phyloP scores from a whole-genome alignment of 495 filamentous ascomycete genomes.

The Symbiotaphrina buchneri region DNA sequence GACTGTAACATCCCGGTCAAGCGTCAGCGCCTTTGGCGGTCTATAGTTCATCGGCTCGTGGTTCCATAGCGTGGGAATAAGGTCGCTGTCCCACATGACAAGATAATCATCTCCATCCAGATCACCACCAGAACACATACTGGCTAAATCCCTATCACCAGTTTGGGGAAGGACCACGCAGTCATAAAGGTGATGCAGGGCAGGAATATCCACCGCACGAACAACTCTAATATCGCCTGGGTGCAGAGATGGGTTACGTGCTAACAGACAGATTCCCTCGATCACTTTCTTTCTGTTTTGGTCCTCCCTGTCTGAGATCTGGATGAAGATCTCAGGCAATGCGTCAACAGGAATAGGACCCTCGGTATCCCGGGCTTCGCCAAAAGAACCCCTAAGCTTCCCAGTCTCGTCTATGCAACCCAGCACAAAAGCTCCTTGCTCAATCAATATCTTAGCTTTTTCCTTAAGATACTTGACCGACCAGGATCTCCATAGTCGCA shows the following conservation, averaged over 20 bases:
- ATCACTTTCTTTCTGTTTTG: constrained; percentile 36
- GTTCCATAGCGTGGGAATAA: constrained; percentile 50
- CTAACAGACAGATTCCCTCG: constrained; percentile 58
- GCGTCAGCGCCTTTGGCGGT: constrained; percentile 20
- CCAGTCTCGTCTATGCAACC: constrained; percentile 74
- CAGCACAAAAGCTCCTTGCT: constrained; percentile 69
- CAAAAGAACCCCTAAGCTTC: constrained; percentile 45
- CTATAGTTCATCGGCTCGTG: constrained; percentile 52
- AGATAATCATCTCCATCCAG: constrained; percentile 92
- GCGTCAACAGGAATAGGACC: too few relatives aligned
- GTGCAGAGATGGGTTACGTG: constrained; percentile 86
- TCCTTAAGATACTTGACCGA: constrained; percentile 73
- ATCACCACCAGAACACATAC: constrained; percentile 93
- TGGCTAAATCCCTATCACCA: constrained; percentile 66
- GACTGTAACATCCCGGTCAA: constrained; percentile 34
- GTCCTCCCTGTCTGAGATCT: constrained; percentile 34
- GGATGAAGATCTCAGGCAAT: constrained; percentile 77
- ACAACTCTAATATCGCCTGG: constrained; percentile 85
- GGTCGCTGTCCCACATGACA: constrained; percentile 70
- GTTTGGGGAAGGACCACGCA: constrained; percentile 71
- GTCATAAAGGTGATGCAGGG: constrained; percentile 51
- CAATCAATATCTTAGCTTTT: constrained; percentile 67
- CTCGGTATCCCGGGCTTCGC: constrained; percentile 12
- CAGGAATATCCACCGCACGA: constrained; percentile 51
- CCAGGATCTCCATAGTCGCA: constrained; percentile 63